Percentiles rank a stretch among this genome's conserved stretches.
Conservation (phyloP, 2,329 filamentous ascomycete genomes). For the Aspergillus sp. region DNA sequence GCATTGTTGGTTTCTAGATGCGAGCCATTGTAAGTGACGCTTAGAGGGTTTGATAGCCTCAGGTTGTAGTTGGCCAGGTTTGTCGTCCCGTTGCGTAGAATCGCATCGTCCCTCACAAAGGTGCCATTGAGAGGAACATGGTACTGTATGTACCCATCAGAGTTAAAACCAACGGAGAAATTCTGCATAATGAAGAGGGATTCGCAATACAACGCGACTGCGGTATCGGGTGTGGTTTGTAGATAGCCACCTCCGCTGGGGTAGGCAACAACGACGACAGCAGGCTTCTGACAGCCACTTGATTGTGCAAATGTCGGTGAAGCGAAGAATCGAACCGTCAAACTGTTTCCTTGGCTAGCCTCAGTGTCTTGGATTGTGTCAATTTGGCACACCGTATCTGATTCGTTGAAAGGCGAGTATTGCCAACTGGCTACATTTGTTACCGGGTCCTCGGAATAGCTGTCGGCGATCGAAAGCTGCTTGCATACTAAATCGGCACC, state of each 20-base stretch:
- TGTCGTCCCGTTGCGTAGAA: conserved; percentile 20
- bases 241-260: conserved; percentile 4
- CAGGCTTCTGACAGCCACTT: not conserved
- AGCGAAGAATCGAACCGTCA: conserved; percentile 11
- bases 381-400: not conserved
- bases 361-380: not conserved
- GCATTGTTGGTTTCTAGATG: not conserved
- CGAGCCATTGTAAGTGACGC: not conserved
- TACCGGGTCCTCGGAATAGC: conserved; percentile 1
- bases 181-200: conserved; percentile 16
- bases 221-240: not conserved
- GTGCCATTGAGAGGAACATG: conserved; percentile 10
- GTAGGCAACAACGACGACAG: conserved; percentile 5
- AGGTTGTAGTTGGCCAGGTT: conserved; percentile 18
- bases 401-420: conserved; percentile 4
- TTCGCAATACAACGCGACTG: conserved; percentile 14
- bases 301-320: not conserved
- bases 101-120: conserved; percentile 12
- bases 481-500: conserved; percentile 2
- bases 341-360: not conserved
- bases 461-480: not conserved
- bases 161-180: conserved; percentile 16
- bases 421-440: not conserved
- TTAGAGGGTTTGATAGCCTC: conserved; percentile 5
- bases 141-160: conserved; percentile 15